Conservation (phyloP, 2,329 filamentous ascomycete species). For the Xylaria sp. region DNA sequence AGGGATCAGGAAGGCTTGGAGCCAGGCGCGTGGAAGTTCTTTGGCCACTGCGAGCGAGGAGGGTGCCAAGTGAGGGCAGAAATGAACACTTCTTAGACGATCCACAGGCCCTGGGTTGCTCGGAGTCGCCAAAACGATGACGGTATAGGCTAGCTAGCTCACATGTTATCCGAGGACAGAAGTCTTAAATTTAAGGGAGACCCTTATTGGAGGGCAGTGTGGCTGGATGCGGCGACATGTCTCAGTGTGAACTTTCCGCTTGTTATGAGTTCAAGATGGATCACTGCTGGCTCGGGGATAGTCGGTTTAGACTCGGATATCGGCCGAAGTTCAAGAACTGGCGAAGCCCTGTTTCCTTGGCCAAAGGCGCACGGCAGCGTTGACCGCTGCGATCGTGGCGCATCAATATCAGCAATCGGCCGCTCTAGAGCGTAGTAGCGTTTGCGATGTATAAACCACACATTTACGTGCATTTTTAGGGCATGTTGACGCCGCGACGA, state of each 20-base stretch:
- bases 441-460: neutral
- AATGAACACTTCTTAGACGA: neutral
- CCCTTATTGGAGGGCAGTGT: neutral
- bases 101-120: neutral
- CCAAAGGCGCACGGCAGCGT: neutral
- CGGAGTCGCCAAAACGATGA: neutral
- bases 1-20: neutral
- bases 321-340: neutral
- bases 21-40: neutral
- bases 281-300: neutral
- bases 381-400: conserved; percentile 9
- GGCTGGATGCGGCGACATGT: conserved; percentile 5
- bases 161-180: neutral
- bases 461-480: neutral
- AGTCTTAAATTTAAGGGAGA: conserved; percentile 8
- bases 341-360: neutral
- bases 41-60: neutral
- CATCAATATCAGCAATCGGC: conserved; percentile 18
- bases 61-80: neutral
- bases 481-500: too few relatives aligned
- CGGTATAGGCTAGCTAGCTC: neutral
- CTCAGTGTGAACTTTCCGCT: neutral
- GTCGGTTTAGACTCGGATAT: neutral
- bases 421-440: conserved; percentile 21
- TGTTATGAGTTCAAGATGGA: neutral